Percentiles rank a stretch among this genome's conserved stretches.
phyloP scores from a whole-genome alignment of 805 yeast genomes.

The Ogataea methylovora region DNA sequence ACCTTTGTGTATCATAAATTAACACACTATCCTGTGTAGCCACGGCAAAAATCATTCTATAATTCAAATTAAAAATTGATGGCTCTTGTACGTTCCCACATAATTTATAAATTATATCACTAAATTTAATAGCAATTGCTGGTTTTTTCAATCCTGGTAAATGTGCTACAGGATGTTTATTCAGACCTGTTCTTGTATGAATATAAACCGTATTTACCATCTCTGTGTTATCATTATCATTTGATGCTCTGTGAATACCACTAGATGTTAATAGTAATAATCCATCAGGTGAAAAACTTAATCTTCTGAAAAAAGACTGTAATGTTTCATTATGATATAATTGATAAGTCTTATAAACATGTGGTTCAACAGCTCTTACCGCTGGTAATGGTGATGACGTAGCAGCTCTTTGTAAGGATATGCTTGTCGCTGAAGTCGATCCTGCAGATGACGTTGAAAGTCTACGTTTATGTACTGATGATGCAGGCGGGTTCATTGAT shows the following conservation, averaged over 20 bases:
- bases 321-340: conserved; percentile 81
- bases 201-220: conserved; percentile 66
- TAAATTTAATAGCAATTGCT: conserved; percentile 75
- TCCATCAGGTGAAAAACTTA: conserved; percentile 90
- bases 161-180: conserved; percentile 65
- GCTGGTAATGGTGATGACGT: conserved; percentile 39
- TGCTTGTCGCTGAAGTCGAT: conserved; percentile 24
- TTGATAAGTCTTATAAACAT: conserved; percentile 30
- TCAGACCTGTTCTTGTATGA: conserved; percentile 63
- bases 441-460: conserved; percentile 32
- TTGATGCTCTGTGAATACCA: conserved; percentile 44
- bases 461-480: conserved; percentile 30
- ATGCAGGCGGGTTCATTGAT: conserved; percentile 24
- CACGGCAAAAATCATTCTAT: conserved; percentile 82
- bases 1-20: conserved; percentile 71
- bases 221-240: conserved; percentile 6
- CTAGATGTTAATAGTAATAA: conserved; percentile 68
- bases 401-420: conserved; percentile 19
- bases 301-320: conserved; percentile 83
- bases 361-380: conserved; percentile 31
- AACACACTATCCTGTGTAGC: conserved; percentile 85
- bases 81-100: conserved; percentile 4
- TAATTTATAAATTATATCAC: conserved; percentile 52
- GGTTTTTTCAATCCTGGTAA: conserved; percentile 78
- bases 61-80: conserved; percentile 51